A percentile compares a stretch with the other conserved stretches of the same genome.
These are phyloP conservation scores for Coniochaeta hoffmannii DNA, from an alignment of 2,329 filamentous ascomycete species.

Conservation along the genomic window DNA sequence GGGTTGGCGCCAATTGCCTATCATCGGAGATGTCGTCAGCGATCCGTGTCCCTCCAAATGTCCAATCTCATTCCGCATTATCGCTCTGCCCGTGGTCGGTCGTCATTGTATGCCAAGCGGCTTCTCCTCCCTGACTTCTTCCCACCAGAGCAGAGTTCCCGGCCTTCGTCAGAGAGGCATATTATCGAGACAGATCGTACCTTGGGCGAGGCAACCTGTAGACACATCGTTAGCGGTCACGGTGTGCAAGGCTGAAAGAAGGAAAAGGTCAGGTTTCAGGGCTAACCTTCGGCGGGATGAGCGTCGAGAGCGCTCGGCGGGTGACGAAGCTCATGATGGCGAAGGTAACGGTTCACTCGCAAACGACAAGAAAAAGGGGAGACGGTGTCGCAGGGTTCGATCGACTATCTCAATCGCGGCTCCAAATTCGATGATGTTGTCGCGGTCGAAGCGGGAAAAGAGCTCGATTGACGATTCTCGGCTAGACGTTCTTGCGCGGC, in stretches of 20 bases:
- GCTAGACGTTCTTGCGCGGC: slow-evolving; percentile 23
- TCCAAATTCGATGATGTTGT: slow-evolving; percentile 7
- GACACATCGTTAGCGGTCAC: background rate
- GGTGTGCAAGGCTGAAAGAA: background rate
- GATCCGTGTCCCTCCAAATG: slow-evolving; percentile 6
- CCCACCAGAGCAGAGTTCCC: background rate
- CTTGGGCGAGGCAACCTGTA: slow-evolving; percentile 72
- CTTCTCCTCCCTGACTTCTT: background rate
- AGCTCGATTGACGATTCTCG: slow-evolving; percentile 17
- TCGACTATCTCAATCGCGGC: slow-evolving; percentile 14
- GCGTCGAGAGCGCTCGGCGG: slow-evolving; percentile 89
- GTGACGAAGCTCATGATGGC: slow-evolving; percentile 86
- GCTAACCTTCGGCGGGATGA: slow-evolving; percentile 96
- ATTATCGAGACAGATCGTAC: slow-evolving; percentile 46
- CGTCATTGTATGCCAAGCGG: background rate
- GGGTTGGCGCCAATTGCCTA: slow-evolving; percentile 91
- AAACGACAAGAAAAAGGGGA: slow-evolving; percentile 17
- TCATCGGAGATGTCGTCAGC: slow-evolving; percentile 27
- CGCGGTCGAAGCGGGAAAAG: slow-evolving; percentile 11
- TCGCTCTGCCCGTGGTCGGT: background rate
- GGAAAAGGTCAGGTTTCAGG: slow-evolving; percentile 5
- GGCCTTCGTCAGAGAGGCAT: slow-evolving; percentile 2
- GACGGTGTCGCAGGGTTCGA: slow-evolving; percentile 12
- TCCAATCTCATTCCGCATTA: background rate
- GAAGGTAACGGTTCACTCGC: slow-evolving; percentile 15